Evolutionary conservation across 768 basidiomycete genomes (phyloP).

Genomic region (Rhodotorula paludigena): DNA sequence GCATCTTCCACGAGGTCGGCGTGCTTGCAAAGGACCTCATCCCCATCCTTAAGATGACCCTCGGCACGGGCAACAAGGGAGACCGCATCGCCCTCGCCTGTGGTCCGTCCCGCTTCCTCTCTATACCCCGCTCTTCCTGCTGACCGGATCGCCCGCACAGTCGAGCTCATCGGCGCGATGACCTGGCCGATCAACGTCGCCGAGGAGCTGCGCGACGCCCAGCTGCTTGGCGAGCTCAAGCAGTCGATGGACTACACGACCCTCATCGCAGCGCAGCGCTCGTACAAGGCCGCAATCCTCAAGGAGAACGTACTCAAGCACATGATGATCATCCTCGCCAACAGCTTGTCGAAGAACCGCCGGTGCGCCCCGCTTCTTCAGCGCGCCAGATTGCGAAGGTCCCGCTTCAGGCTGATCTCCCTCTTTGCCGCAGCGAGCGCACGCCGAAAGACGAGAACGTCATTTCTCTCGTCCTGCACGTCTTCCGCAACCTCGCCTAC

Average conservation of each 20-base stretch:
- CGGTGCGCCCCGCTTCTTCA: slow-evolving; percentile 46
- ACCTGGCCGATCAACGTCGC: slow-evolving; percentile 98
- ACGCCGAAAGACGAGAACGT: slow-evolving; percentile 76
- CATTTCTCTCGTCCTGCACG: slow-evolving; percentile 78
- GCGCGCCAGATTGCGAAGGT: background rate
- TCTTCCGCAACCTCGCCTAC: slow-evolving; percentile 88
- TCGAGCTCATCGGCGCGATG: slow-evolving; percentile 90
- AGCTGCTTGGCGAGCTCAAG: slow-evolving; percentile 59
- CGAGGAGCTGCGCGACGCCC: slow-evolving; percentile 86
- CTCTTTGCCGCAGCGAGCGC: slow-evolving; percentile 53
- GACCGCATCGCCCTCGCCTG: slow-evolving; percentile 63
- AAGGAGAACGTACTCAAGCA: slow-evolving; percentile 18
- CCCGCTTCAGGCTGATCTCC: background rate
- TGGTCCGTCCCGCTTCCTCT: slow-evolving; percentile 43
- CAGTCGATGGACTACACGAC: slow-evolving; percentile 68
- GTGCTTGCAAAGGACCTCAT: slow-evolving; percentile 80
- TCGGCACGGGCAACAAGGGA: slow-evolving; percentile 65
- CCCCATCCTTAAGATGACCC: slow-evolving; percentile 74
- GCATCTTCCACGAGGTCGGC: slow-evolving; percentile 84
- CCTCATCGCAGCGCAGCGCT: slow-evolving; percentile 69
- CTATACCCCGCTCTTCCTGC: background rate
- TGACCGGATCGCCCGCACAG: slow-evolving; percentile 25
- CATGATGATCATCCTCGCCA: slow-evolving; percentile 62
- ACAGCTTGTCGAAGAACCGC: slow-evolving; percentile 57
- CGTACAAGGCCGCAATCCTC: slow-evolving; percentile 80